Base-by-base conservation (phyloP, 1,284 basidiomycete genomes). In the Rhodofomes roseus region DNA sequence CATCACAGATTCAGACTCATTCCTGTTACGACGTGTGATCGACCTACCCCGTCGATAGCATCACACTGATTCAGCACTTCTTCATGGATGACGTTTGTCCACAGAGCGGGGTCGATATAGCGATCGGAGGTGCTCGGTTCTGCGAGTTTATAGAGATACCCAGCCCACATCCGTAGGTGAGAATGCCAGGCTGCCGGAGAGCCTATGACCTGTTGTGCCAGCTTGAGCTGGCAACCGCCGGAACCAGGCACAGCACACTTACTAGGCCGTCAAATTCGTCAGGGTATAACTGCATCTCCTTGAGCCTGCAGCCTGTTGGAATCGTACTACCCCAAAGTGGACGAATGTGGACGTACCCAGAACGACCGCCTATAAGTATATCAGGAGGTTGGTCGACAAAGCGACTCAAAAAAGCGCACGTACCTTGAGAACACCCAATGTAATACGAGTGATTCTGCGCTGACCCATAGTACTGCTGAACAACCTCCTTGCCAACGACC, bases 11-110 rank as follows among this genome's bases (percentile, higher is more conserved):
- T 34, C 1, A 39, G 44, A 36, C 18, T 11, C n/a, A 51, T 5
- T 7, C 23, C 20, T 8, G 5, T 6, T 12, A 4, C 4, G 4
- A 16, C 5, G 20, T 11, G 34, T 29, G 37, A 12, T 4, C 4
- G 25, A 62, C 68, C 14, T 31, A 74, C 69, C 29, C 74, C 74
- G 58, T 74, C 71, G 6, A 71, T 59, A 9, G 54, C 62, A 56
- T 74, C 73, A 59, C 72, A 74, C 56, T 72, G 71, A 25, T 62
- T 53, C 58, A 72, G 60, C 2, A 70, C 67, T 46, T 72, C 69
- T 6, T 66, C 61, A 37, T 65, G 66, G 27, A 72, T 65, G 11
- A 70, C 58, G 36, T 66, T 51, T 7, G 31, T 52, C 70, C 70
- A 71, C 43, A 64, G 59, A 8, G 64, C 60, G 9, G 61, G 53